Evolutionary conservation across 169 alveolate species (phyloP).

Genomic region (Eimeria sp.): DNA sequence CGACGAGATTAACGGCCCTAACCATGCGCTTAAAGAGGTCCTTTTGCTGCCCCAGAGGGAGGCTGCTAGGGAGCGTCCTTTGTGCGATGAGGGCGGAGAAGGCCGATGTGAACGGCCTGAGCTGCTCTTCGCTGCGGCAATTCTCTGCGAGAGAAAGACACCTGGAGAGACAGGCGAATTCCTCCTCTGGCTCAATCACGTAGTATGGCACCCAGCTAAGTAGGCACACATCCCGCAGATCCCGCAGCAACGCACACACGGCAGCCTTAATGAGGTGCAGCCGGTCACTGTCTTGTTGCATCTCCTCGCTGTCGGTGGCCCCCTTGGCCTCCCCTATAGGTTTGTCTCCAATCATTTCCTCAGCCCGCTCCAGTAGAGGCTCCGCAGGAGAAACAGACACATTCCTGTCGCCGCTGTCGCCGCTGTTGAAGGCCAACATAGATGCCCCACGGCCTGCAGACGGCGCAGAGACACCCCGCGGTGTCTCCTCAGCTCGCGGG

Average conservation of each 20-base stretch:
- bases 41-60: slow-evolving; percentile 71
- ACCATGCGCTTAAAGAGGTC: slow-evolving; percentile 16
- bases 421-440: slow-evolving; percentile 40
- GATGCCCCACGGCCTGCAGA: slow-evolving; percentile 6
- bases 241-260: slow-evolving; percentile 40
- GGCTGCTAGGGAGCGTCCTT: slow-evolving; percentile 54
- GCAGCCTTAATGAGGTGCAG: slow-evolving; percentile 47
- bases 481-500: slow-evolving; percentile 60
- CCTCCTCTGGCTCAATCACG: not conserved
- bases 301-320: not conserved
- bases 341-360: not conserved
- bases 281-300: not conserved
- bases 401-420: not conserved
- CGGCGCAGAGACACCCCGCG: slow-evolving; percentile 22
- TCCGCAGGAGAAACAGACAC: not conserved
- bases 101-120: slow-evolving; percentile 16
- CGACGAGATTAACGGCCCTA: slow-evolving; percentile 10
- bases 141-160: slow-evolving; percentile 16
- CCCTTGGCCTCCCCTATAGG: not conserved
- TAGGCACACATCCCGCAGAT: slow-evolving; percentile 68
- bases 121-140: slow-evolving; percentile 20
- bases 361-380: not conserved
- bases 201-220: slow-evolving; percentile 35
- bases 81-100: slow-evolving; percentile 30
- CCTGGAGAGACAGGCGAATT: slow-evolving; percentile 38